Percentiles rank a stretch among this genome's conserved stretches.
Evolutionary conservation across 2,329 filamentous ascomycete genomes (phyloP).

Genomic region (Aspergillus glaucus): DNA sequence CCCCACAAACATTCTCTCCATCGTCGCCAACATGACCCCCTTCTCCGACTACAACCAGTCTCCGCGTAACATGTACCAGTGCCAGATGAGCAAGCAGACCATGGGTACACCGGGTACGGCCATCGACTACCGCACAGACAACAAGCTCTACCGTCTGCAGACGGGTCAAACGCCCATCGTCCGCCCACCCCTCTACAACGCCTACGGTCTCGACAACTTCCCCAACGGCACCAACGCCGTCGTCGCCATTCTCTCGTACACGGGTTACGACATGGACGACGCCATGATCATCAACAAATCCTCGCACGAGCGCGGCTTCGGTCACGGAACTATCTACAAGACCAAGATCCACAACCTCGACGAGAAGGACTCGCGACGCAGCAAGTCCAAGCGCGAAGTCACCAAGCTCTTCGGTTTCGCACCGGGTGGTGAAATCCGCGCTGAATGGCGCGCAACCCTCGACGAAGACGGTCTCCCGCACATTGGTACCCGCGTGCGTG

Average conservation of each 20-base stretch:
- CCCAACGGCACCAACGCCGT: slow-evolving; percentile 93
- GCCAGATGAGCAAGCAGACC: slow-evolving; percentile 98
- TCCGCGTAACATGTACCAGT: slow-evolving; percentile 98
- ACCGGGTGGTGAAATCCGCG: slow-evolving; percentile 65
- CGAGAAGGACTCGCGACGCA: slow-evolving; percentile 64
- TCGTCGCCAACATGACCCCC: slow-evolving; percentile 96
- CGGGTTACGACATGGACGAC: slow-evolving; percentile 99
- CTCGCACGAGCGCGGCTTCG: slow-evolving; percentile 90
- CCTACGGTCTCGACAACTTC: slow-evolving; percentile 96
- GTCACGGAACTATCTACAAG: slow-evolving; percentile 95
- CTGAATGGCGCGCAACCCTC: slow-evolving; percentile 63
- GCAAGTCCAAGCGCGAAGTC: slow-evolving; percentile 60
- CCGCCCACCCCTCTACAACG: slow-evolving; percentile 84
- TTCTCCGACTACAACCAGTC: slow-evolving; percentile 99
- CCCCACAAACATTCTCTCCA: slow-evolving; percentile 94
- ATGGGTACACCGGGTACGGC: slow-evolving; percentile 95
- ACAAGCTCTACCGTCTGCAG: slow-evolving; percentile 92
- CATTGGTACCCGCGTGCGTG: slow-evolving; percentile 68
- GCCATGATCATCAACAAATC: slow-evolving; percentile 99
- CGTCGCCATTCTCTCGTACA: slow-evolving; percentile 97
- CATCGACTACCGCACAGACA: slow-evolving; percentile 81
- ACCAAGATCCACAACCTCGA: slow-evolving; percentile 85
- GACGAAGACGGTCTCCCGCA: slow-evolving; percentile 83
- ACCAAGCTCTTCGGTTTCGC: slow-evolving; percentile 88
- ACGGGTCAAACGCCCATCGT: slow-evolving; percentile 95